Evolutionary conservation across 106 monocot species (phyloP).

Genomic region (Dendrobium chrysotoxum): DNA sequence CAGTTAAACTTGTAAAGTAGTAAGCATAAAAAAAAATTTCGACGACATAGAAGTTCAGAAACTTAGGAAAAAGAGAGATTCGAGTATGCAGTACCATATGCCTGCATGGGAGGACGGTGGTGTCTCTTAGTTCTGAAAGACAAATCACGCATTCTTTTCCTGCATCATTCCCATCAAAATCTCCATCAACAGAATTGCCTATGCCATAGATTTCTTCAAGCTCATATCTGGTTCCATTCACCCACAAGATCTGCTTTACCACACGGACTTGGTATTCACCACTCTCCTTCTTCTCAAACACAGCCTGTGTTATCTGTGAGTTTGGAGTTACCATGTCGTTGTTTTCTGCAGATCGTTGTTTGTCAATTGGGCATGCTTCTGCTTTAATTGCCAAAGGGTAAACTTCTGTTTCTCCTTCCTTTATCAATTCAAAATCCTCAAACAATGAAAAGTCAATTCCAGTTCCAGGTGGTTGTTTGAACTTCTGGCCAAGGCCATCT

Average conservation of each 20-base stretch:
- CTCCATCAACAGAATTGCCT: conserved; percentile 41
- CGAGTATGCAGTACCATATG: conserved; percentile 41
- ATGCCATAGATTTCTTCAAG: conserved; percentile 73
- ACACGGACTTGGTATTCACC: conserved; percentile 38
- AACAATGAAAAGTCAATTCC: conserved; percentile 53
- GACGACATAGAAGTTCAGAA: too few relatives aligned
- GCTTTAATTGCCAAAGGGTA: conserved; percentile 51
- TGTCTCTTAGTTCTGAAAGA: conserved; percentile 61
- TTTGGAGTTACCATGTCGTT: conserved; percentile 8
- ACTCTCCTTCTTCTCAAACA: conserved; percentile 53
- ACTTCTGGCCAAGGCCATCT: conserved; percentile 52
- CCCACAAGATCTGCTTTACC: conserved; percentile 63
- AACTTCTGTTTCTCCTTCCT: conserved; percentile 34
- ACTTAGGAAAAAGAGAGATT: not conserved
- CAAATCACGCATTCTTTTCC: conserved; percentile 78
- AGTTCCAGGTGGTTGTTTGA: conserved; percentile 49
- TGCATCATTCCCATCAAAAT: conserved; percentile 51
- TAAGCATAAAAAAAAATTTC: too few relatives aligned
- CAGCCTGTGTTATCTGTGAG: conserved; percentile 59
- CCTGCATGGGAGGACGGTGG: conserved; percentile 66
- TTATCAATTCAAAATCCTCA: conserved; percentile 34
- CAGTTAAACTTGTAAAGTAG: too few relatives aligned
- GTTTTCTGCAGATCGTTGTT: not conserved
- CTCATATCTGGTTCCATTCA: conserved; percentile 44
- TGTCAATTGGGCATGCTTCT: conserved; percentile 29